A percentile compares a stretch with the other conserved stretches of the same genome.
phyloP scores from a whole-genome alignment of 2,329 filamentous ascomycete genomes.

The Bisporella sp. region DNA sequence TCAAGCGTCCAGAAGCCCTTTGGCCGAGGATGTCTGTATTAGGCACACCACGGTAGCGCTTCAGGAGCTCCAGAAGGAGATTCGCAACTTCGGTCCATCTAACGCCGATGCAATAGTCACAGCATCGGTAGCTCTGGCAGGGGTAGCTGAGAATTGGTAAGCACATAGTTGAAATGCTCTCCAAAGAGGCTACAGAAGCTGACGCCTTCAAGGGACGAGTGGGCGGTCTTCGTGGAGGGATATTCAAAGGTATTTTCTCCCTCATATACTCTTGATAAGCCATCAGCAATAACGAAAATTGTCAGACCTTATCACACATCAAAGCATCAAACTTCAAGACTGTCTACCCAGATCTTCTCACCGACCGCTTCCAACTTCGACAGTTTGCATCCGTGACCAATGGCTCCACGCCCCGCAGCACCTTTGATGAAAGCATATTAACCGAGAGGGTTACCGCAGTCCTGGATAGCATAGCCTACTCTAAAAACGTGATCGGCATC shows the following conservation, averaged over 20 bases:
- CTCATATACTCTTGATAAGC: slow-evolving; percentile 3
- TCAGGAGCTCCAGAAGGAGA: slow-evolving; percentile 11
- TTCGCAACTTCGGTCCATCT: slow-evolving; percentile 5
- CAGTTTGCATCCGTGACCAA: slow-evolving; percentile 1
- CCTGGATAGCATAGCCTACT: neutral
- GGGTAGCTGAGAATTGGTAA: slow-evolving; percentile 13
- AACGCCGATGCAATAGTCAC: slow-evolving; percentile 15
- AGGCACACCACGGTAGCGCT: slow-evolving; percentile 5
- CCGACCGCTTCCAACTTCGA: neutral
- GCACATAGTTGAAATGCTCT: neutral
- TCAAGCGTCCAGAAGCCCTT: slow-evolving; percentile 6
- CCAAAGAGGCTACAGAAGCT: neutral
- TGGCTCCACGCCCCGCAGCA: neutral
- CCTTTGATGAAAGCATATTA: neutral
- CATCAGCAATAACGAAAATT: neutral
- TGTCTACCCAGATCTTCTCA: no score
- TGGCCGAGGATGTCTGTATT: slow-evolving; percentile 10
- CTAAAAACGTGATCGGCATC: neutral
- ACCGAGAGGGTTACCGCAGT: slow-evolving; percentile 1
- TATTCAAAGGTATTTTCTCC: slow-evolving; percentile 9
- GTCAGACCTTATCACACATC: no score
- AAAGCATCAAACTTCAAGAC: no score
- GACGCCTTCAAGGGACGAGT: slow-evolving; percentile 9
- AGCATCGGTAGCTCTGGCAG: slow-evolving; percentile 11
- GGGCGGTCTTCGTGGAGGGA: slow-evolving; percentile 14